phyloP scores from a whole-genome alignment of 1,284 basidiomycete genomes.

The Cryptococcus deneoformans region DNA sequence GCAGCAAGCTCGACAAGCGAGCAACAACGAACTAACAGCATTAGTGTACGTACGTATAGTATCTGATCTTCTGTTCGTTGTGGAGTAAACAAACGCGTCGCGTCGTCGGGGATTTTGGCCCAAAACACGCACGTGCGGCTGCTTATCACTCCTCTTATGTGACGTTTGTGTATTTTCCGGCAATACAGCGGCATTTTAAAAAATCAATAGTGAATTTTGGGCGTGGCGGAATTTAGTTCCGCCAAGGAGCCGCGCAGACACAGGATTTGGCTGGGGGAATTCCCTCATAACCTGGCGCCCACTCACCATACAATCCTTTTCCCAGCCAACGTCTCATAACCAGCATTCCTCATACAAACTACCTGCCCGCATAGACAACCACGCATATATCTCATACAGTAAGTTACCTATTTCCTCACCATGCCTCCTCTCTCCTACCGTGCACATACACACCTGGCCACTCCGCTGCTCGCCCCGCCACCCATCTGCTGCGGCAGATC shows the following conservation, averaged over 20 bases:
- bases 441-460: background rate
- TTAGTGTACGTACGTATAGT: no score
- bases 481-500: background rate
- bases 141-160: no score
- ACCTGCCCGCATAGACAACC: background rate
- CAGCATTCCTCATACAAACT: background rate
- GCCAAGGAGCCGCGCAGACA: background rate
- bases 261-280: no score
- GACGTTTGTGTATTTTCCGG: no score
- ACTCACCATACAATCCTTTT: background rate
- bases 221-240: background rate
- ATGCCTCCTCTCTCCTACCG: background rate
- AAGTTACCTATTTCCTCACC: background rate
- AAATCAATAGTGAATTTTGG: background rate
- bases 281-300: background rate
- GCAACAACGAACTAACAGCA: no score
- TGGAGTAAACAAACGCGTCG: no score
- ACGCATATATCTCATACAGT: background rate
- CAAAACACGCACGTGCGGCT: no score
- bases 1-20: no score
- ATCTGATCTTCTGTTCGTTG: no score
- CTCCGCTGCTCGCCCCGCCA: background rate
- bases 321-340: background rate
- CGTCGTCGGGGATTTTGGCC: no score
- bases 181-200: conserved; percentile 4